Evolutionary conservation across 441 rosid genomes (phyloP).

Genomic region (Omphalea diandra): DNA sequence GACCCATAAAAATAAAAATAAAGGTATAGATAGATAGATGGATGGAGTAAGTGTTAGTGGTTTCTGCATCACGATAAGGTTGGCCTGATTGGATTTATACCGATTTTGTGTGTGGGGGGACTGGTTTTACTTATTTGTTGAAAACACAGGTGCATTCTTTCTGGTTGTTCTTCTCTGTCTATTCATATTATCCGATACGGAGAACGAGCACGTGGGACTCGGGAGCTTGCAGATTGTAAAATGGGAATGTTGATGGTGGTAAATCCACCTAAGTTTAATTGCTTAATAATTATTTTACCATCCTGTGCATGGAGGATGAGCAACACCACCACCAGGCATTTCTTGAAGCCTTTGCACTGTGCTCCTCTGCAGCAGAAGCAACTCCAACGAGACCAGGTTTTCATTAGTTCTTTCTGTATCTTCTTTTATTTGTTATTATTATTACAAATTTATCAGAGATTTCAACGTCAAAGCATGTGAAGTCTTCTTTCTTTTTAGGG

Average conservation of each 20-base stretch:
- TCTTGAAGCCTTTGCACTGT: slow-evolving; percentile 43
- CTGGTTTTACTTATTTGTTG: too few relatives aligned
- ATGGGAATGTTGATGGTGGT: slow-evolving; percentile 27
- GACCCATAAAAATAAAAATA: too few relatives aligned
- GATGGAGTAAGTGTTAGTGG: too few relatives aligned
- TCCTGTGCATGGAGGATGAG: slow-evolving; percentile 3
- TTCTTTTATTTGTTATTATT: neutral
- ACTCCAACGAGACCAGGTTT: slow-evolving; percentile 40
- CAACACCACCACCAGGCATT: slow-evolving; percentile 2
- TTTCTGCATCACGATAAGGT: too few relatives aligned
- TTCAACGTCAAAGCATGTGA: neutral
- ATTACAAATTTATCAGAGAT: neutral
- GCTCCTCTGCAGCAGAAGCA: slow-evolving; percentile 43
- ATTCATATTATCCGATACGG: neutral
- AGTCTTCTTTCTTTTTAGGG: neutral
- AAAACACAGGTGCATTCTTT: too few relatives aligned
- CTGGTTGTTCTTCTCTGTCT: too few relatives aligned
- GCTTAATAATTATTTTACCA: slow-evolving; percentile 2
- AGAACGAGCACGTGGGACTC: too few relatives aligned
- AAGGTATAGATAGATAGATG: too few relatives aligned
- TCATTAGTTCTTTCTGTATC: neutral
- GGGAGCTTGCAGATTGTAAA: neutral
- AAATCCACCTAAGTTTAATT: slow-evolving; percentile 18
- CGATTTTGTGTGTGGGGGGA: too few relatives aligned
- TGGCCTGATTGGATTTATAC: too few relatives aligned